Evolutionary conservation across 225 moss, liverwort and hornwort genomes (phyloP).

Genomic region (Rhytidiadelphus loreus): DNA sequence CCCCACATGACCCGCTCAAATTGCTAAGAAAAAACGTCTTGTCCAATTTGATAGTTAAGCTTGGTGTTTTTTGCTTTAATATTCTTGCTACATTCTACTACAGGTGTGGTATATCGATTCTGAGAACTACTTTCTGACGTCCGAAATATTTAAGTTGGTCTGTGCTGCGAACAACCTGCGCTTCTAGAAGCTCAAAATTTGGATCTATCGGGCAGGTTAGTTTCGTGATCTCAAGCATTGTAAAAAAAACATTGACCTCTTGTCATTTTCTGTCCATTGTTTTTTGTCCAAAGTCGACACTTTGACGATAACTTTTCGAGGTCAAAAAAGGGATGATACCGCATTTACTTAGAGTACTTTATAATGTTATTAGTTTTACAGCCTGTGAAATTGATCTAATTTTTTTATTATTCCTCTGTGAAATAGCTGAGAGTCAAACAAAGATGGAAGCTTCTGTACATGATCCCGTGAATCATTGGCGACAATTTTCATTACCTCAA

Average conservation of each 20-base stretch:
- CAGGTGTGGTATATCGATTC: too few relatives aligned
- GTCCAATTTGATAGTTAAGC: not conserved
- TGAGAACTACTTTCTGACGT: not conserved
- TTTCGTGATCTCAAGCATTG: not conserved
- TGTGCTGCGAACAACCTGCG: not conserved
- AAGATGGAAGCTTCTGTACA: conserved; percentile 92
- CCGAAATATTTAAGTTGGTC: not conserved
- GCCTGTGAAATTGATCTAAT: not conserved
- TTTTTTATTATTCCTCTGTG: not conserved
- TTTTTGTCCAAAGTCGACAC: not conserved
- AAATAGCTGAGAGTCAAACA: conserved; percentile 9
- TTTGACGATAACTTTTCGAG: not conserved
- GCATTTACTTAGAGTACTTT: not conserved
- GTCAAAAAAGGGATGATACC: not conserved
- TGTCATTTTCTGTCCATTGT: not conserved
- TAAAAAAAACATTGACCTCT: too few relatives aligned
- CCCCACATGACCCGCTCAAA: not conserved
- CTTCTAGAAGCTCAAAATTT: not conserved
- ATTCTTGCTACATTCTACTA: not conserved
- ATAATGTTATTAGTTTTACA: not conserved
- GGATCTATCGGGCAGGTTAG: conserved; percentile 53
- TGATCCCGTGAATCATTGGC: conserved; percentile 80
- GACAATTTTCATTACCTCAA: conserved; percentile 55
- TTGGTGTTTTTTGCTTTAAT: not conserved
- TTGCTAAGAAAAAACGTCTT: not conserved